Conservation (phyloP, 169 alveolate species). For the Plasmodium falciparum region DNA sequence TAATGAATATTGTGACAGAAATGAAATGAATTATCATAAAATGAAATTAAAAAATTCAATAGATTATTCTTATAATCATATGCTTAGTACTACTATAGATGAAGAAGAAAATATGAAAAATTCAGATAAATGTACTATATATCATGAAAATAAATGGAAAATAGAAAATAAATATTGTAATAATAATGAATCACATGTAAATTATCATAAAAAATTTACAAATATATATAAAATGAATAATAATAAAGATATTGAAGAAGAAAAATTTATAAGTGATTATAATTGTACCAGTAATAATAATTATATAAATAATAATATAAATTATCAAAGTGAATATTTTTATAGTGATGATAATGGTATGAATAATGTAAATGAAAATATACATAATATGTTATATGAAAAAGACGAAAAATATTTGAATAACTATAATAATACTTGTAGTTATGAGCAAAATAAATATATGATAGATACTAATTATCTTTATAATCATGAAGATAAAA, state of each 20-base stretch:
- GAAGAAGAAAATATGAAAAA: not conserved
- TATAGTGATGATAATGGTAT: too few relatives aligned
- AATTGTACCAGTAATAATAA: too few relatives aligned
- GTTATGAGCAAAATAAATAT: too few relatives aligned
- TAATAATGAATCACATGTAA: not conserved
- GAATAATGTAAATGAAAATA: too few relatives aligned
- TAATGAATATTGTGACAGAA: constrained; percentile 28
- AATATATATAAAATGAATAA: constrained; percentile 1
- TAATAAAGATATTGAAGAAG: constrained; percentile 5
- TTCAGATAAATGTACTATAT: not conserved
- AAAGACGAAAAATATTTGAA: too few relatives aligned
- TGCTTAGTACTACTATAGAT: not conserved
- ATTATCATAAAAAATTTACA: not conserved
- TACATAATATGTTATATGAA: too few relatives aligned
- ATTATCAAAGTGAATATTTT: too few relatives aligned
- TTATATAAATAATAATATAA: too few relatives aligned
- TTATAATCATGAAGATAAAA: too few relatives aligned
- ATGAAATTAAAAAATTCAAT: not conserved
- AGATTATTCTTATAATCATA: not conserved
- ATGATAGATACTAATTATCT: too few relatives aligned
- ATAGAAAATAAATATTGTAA: not conserved
- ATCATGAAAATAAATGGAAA: not conserved
- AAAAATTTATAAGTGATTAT: not conserved
- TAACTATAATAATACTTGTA: too few relatives aligned
- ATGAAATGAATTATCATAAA: not conserved